Evolutionary conservation across 345 rosid species (phyloP), one percentile per base, ranked within the genome.

Genomic region (Draba incana): DNA sequence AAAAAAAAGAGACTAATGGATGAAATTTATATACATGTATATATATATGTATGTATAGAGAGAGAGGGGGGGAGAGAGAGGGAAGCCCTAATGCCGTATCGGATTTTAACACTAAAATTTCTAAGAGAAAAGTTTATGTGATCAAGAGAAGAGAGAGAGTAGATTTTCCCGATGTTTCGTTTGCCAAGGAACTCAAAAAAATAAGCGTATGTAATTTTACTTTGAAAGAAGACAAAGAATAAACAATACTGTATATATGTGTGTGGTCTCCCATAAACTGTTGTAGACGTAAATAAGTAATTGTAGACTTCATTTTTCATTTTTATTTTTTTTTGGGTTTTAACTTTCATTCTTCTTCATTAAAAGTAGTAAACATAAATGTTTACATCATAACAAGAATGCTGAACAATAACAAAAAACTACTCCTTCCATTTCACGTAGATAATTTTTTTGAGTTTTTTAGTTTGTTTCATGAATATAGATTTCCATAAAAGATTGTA

Each of bases 61-160:
- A 16, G 43, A 52, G 66, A 66, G 66, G 57, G 70, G 71, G 48
- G 52, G 27, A 57, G 59, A 35, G 68, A 72, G 55, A 63, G 1
- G 57, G 77, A 70, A 74, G 55, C 78, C 87, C 66, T 81, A 82
- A 71, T 30, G 59, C 69, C 28, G 3, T 64, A 43, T 31, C 13
- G 20, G 48, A 14, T n/a, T 52, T 8, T 65, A 31, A 68, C 53
- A 56, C 31, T 38, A 8, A 38, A 24, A 57, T 11, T 56, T 42
- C 1, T n/a, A n/a, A 47, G 37, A 50, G 0, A 66, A 50, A 10
- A 15, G n/a, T 54, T 44, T 59, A 47, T 57, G 11, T 58, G 9
- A 58, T 45, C 69, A 53, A 37, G 68, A 68, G 31, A 31, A 42
- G 4, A 58, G 45, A 30, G 30, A 52, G 23, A 50, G 37, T 33